Evolutionary conservation across 2,329 filamentous ascomycete genomes (phyloP).

Genomic region (Moelleriella libera): DNA sequence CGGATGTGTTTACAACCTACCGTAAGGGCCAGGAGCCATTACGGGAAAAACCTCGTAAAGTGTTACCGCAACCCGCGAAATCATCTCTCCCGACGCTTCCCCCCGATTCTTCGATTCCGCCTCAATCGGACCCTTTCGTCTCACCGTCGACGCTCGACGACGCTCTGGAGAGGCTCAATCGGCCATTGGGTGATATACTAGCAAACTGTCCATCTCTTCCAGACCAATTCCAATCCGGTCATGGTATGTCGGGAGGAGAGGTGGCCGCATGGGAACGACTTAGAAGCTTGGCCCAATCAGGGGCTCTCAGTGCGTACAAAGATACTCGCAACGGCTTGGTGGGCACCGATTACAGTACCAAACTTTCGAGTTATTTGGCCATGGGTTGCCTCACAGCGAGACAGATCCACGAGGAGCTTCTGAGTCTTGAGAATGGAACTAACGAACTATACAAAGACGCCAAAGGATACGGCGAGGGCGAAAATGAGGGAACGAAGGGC

Average conservation of each 20-base stretch:
- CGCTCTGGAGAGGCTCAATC: conserved; percentile 38
- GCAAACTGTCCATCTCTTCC: conserved; percentile 38
- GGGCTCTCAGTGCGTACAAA: conserved; percentile 51
- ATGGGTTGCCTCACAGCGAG: conserved; percentile 61
- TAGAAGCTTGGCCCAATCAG: conserved; percentile 43
- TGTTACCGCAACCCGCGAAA: conserved; percentile 36
- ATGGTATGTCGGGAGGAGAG: conserved; percentile 59
- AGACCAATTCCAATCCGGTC: conserved; percentile 37
- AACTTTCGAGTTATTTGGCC: conserved; percentile 59
- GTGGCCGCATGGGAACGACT: conserved; percentile 43
- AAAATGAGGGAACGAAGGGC: conserved; percentile 56
- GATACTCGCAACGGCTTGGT: conserved; percentile 58
- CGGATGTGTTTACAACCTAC: conserved; percentile 64
- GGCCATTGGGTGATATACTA: conserved; percentile 41
- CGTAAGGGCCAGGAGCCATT: conserved; percentile 61
- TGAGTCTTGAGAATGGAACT: conserved; percentile 54
- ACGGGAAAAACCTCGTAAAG: conserved; percentile 44
- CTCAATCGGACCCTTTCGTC: conserved; percentile 46
- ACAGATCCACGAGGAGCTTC: conserved; percentile 53
- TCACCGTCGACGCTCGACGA: conserved; percentile 42
- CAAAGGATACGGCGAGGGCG: conserved; percentile 50
- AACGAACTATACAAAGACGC: conserved; percentile 23
- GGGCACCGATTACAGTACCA: conserved; percentile 59
- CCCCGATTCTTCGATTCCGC: conserved; percentile 30
- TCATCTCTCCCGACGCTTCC: conserved; percentile 43